phyloP scores from a whole-genome alignment of 139 green algal genomes.

The Spirogloea muscicola region DNA sequence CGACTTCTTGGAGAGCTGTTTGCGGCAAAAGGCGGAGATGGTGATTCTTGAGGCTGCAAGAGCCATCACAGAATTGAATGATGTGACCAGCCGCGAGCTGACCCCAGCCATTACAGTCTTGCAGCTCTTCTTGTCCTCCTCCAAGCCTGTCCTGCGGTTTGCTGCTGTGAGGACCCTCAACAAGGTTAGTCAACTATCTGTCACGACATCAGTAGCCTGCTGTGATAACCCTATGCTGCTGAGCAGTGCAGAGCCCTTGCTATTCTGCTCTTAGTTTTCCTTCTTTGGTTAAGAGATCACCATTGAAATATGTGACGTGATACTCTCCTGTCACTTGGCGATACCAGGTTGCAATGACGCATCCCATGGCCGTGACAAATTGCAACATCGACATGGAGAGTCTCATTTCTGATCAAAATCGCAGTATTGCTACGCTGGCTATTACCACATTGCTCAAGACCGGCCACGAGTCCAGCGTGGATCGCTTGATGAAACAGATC shows the following conservation, averaged over 20 bases:
- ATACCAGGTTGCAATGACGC: conserved; percentile 81
- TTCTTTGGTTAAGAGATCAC: too few species aligned
- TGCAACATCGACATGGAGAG: conserved; percentile 99
- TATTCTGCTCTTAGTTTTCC: too few species aligned
- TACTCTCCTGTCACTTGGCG: not conserved
- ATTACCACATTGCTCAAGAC: conserved; percentile 99
- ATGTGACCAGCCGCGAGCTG: conserved; percentile 86
- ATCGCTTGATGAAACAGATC: conserved; percentile 98
- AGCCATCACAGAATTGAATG: conserved; percentile 86
- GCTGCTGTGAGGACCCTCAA: conserved; percentile 85
- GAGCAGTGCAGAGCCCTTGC: too few species aligned
- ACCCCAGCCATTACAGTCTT: conserved; percentile 93
- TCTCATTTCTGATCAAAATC: conserved; percentile 89
- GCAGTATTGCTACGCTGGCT: conserved; percentile 94
- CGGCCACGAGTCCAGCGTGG: conserved; percentile 90
- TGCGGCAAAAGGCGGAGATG: conserved; percentile 92
- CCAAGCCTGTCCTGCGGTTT: conserved; percentile 95
- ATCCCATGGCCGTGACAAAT: conserved; percentile 87
- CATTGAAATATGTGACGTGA: too few species aligned
- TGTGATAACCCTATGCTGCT: too few species aligned
- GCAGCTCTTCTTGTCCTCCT: conserved; percentile 94
- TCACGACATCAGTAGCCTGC: too few species aligned
- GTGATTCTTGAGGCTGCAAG: conserved; percentile 90
- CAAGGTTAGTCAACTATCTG: conserved; percentile 58
- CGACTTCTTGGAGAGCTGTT: conserved; percentile 92